Evolutionary conservation across 495 filamentous ascomycete species (phyloP), one percentile per base, ranked within the genome.

Genomic region (Tuber melanosporum): DNA sequence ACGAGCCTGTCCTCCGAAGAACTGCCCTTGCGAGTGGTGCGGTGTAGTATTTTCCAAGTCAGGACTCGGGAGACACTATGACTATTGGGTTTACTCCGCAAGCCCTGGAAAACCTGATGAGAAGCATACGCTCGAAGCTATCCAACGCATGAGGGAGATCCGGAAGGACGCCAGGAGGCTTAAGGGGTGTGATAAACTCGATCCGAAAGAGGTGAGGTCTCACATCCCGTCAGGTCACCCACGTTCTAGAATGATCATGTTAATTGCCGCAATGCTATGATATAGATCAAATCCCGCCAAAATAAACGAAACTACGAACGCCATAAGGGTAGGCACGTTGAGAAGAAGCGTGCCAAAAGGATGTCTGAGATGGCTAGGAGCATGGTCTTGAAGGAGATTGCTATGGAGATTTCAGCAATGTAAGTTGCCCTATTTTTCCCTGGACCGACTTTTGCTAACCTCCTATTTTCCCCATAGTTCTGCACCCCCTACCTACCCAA

Each of bases 1-100:
- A 66, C 1, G 92, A 88, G 19, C 90, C 15, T 74, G 77, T 4
- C 78, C 78, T 12, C 78, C 78, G 1, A 80, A 80, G 47, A 80
- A 80, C 62, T 80, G 78, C 44, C 49, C 78, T 5, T 80, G 78
- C 42, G 77, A 80, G 47, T 80, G 78, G 78, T 80, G 78, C 46
- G 77, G 78, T 43, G 77, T 72, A 0, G 74, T 79, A 0, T 80
- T 80, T 71, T 79, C 78, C 3, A 80, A 80, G 36, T 79, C 77
- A 7, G 78, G 78, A 17, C 73, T 80, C 44, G 78, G 78, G 22
- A 62, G 78, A 9, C 78, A 80, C 39, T 80, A 80, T 66, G 78
- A 80, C 41, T 78, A 80, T 47, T 80, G 78, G 78, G 78, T 80
- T 9, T 80, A 80, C 43, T 77, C 78, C 0, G 78, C 73, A 7